Percentiles rank a stretch among this genome's conserved stretches.
Conservation (phyloP, 805 yeast species). For the Geotrichum ghanense region DNA sequence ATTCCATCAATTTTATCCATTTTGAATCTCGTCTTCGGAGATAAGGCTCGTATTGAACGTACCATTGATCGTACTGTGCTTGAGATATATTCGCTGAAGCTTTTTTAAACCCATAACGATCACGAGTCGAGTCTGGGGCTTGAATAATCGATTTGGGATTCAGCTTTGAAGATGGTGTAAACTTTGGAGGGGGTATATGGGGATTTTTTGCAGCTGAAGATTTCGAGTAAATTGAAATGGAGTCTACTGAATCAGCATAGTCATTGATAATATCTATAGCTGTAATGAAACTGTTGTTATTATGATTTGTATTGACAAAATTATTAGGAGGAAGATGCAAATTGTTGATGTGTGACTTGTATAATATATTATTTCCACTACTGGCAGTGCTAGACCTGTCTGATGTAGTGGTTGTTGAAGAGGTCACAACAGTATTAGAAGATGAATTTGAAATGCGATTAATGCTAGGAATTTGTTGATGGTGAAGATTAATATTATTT, state of each 20-base stretch:
- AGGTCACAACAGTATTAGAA: not conserved
- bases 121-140: conserved; percentile 28
- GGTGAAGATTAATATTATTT: not conserved
- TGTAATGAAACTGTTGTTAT: not conserved
- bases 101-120: conserved; percentile 83
- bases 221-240: not conserved
- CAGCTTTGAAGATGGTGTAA: not conserved
- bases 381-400: not conserved
- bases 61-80: conserved; percentile 64
- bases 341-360: not conserved
- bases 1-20: conserved; percentile 61
- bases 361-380: not conserved
- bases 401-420: not conserved
- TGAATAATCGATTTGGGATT: not conserved
- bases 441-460: not conserved
- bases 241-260: not conserved
- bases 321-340: no score
- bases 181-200: not conserved
- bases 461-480: not conserved
- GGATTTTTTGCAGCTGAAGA: not conserved
- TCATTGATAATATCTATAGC: not conserved
- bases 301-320: not conserved
- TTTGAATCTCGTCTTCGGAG: conserved; percentile 55
- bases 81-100: conserved; percentile 40
- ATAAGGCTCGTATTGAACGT: conserved; percentile 53